Base-by-base conservation (phyloP, 2,329 filamentous ascomycete genomes). In the Fusarium newnesense region DNA sequence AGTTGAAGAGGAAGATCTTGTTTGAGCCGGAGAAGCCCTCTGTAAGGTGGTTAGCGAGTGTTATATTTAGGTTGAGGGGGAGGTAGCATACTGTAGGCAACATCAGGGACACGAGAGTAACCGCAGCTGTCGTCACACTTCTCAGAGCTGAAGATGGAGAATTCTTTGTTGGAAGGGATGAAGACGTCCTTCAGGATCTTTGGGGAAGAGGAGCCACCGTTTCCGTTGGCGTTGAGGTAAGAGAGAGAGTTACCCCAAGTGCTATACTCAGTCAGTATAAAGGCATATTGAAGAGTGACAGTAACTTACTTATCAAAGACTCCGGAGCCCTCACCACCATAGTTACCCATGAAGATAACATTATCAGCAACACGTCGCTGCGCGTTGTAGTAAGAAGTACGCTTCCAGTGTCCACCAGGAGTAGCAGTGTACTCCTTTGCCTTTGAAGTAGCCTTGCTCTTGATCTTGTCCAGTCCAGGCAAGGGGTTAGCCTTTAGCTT, bases 1-100 rank as follows among this genome's bases (percentile, higher is more conserved):
- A 93, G 76, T 94, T 88, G 75, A 93, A 87, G 71, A 95, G 85
- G 84, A 95, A 94, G 60, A 92, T 85, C 84, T 94, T 94, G 76
- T 90, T 88, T 36, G 87, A 85, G 56, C 92, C 92, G 43, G 83
- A 87, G 82, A 94, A 95, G 68, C 93, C 93, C 82, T 94, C 89
- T 92, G 73, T 43, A 4, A 24, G 24, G 30, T 16, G 26, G 50
- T 71, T 61, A 76, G 69, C 24, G 28, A 24, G 16, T 52, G 34
- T 19, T 18, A 24, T 46, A 15, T 30, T 10, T 9, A 15, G 18
- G 10, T 5, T n/a, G 39, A 16, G 7, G 12, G 34, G 15, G 16
- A 34, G 30, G 36, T 42, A 7, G 77, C 81, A 43, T 80, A 84
- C 83, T 84, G 80, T 87, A 87, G 18, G 85, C 84, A 26, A 87